phyloP scores from a whole-genome alignment of 2,329 filamentous ascomycete genomes.

The Colletotrichum musae region DNA sequence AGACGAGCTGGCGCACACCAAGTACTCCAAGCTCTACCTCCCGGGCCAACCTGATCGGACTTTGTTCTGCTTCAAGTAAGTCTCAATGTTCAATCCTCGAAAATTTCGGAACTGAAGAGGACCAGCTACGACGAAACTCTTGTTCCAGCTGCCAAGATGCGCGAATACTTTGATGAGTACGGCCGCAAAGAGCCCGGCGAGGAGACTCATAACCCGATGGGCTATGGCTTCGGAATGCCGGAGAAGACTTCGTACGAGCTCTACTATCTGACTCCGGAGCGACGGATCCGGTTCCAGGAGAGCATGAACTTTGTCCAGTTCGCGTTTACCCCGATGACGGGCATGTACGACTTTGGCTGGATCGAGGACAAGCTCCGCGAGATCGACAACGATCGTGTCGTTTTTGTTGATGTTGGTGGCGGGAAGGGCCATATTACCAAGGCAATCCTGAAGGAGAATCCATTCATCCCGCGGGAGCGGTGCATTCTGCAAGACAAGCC shows the following conservation, averaged over 20 bases:
- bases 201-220: conserved; percentile 45
- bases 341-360: conserved; percentile 51
- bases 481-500: background rate
- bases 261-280: conserved; percentile 44
- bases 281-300: conserved; percentile 46
- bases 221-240: conserved; percentile 48
- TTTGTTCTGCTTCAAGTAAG: conserved; percentile 27
- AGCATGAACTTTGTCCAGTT: conserved; percentile 47
- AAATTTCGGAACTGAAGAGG: background rate
- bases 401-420: conserved; percentile 53
- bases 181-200: conserved; percentile 49
- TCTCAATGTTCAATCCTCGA: background rate
- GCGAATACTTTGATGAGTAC: conserved; percentile 50
- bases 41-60: conserved; percentile 40
- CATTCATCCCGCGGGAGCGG: conserved; percentile 7
- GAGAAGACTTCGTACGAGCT: conserved; percentile 51
- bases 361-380: conserved; percentile 34
- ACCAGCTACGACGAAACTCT: conserved; percentile 43
- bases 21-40: background rate
- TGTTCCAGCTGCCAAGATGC: conserved; percentile 43
- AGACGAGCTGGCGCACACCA: background rate
- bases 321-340: conserved; percentile 44
- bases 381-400: conserved; percentile 25
- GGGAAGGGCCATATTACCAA: conserved; percentile 47
- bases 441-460: conserved; percentile 32